A percentile compares a stretch with the other conserved stretches of the same genome.
phyloP scores from a whole-genome alignment of 768 basidiomycete species.

The Boletales sp. region DNA sequence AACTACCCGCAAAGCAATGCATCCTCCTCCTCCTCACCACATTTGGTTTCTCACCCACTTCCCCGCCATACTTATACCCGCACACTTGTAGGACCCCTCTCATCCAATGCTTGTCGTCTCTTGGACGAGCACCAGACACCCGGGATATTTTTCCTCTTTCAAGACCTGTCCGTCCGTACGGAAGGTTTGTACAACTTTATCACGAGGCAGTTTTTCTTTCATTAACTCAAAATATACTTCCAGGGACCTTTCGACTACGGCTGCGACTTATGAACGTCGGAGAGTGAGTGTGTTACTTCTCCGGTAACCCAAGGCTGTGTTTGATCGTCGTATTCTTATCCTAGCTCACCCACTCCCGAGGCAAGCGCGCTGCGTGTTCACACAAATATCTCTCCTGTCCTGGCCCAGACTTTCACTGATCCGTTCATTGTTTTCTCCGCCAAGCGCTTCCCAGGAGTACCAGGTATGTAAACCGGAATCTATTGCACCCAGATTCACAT shows the following conservation, averaged over 20 bases:
- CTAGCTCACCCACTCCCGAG: slow-evolving; percentile 71
- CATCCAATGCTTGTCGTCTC: slow-evolving; percentile 80
- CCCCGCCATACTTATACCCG: slow-evolving; percentile 77
- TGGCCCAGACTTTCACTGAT: slow-evolving; percentile 81
- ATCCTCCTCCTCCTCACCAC: slow-evolving; percentile 28
- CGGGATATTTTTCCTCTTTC: slow-evolving; percentile 94
- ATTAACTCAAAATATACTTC: slow-evolving; percentile 21
- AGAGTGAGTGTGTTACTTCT: slow-evolving; percentile 58
- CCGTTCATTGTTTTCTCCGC: slow-evolving; percentile 87
- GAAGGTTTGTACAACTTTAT: slow-evolving; percentile 59
- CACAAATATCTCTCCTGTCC: slow-evolving; percentile 66
- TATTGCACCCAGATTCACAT: slow-evolving; percentile 17
- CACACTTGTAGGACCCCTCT: slow-evolving; percentile 86
- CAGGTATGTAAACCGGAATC: slow-evolving; percentile 49
- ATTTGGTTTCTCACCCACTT: slow-evolving; percentile 38
- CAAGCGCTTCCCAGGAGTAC: slow-evolving; percentile 93
- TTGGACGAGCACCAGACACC: slow-evolving; percentile 80
- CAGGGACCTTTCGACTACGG: slow-evolving; percentile 82
- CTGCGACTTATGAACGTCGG: slow-evolving; percentile 89
- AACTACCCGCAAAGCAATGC: slow-evolving; percentile 22
- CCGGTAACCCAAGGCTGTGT: slow-evolving; percentile 14
- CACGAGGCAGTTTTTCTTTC: slow-evolving; percentile 7
- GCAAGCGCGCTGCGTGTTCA: slow-evolving; percentile 62
- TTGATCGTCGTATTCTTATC: slow-evolving; percentile 22
- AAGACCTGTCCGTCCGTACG: slow-evolving; percentile 89